Percentiles rank a stretch among this genome's conserved stretches.
Conservation (phyloP, 2,329 filamentous ascomycete species). For the Nothophaeocryptopus gaeumannii region DNA sequence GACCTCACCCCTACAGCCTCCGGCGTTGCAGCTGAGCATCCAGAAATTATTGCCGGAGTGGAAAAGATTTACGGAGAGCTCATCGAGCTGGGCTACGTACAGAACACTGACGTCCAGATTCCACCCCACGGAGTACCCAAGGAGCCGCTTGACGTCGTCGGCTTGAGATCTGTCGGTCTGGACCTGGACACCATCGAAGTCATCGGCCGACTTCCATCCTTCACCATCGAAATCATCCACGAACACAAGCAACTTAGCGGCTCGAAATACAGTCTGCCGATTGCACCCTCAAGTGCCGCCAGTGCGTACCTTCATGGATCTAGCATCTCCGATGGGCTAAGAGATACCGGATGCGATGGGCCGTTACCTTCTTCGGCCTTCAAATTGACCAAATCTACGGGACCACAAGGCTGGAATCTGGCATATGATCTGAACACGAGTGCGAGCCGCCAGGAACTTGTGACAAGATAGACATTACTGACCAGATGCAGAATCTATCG, state of each 20-base stretch:
- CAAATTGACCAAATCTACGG: slow-evolving; percentile 7
- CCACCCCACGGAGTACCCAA: slow-evolving; percentile 16
- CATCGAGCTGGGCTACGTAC: slow-evolving; percentile 12
- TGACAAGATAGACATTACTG: neutral
- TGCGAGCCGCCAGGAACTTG: neutral
- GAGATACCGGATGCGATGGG: slow-evolving; percentile 6
- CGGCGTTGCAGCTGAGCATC: slow-evolving; percentile 11
- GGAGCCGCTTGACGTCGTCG: slow-evolving; percentile 12
- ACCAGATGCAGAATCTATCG: slow-evolving; percentile 1
- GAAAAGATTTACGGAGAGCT: slow-evolving; percentile 12
- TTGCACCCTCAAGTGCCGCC: slow-evolving; percentile 12
- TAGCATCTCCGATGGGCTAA: slow-evolving; percentile 8
- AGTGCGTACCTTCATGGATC: slow-evolving; percentile 13
- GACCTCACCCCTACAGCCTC: slow-evolving; percentile 9
- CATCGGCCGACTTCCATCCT: slow-evolving; percentile 16
- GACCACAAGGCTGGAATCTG: slow-evolving; percentile 6
- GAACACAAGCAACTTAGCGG: slow-evolving; percentile 7
- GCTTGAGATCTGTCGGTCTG: slow-evolving; percentile 7
- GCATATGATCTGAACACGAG: slow-evolving; percentile 15
- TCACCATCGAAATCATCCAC: slow-evolving; percentile 10
- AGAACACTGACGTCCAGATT: slow-evolving; percentile 14
- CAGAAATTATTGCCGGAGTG: slow-evolving; percentile 12
- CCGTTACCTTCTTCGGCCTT: slow-evolving; percentile 5
- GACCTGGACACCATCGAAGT: slow-evolving; percentile 11
- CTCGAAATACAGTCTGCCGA: slow-evolving; percentile 8